Conservation (phyloP, 1,139 yeast genomes). For the Candida dubliniensis region DNA sequence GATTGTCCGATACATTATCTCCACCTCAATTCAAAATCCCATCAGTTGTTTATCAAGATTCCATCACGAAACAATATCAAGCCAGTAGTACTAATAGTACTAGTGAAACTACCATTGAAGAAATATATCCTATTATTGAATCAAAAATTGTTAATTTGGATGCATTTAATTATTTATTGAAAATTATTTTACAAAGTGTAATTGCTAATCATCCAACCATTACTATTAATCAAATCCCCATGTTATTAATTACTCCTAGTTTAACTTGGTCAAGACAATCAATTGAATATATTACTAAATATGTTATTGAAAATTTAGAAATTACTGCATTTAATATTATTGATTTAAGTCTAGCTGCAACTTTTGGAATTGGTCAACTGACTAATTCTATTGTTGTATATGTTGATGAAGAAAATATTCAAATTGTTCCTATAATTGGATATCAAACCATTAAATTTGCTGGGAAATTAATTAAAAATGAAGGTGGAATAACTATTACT, state of each 20-base stretch:
- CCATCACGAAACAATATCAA: slow-evolving; percentile 39
- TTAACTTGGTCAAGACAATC: slow-evolving; percentile 68
- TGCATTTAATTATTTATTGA: slow-evolving; percentile 71
- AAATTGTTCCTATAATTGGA: slow-evolving; percentile 75
- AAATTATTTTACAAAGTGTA: slow-evolving; percentile 58
- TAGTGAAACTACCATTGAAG: slow-evolving; percentile 30
- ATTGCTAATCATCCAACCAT: slow-evolving; percentile 51
- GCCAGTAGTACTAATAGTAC: slow-evolving; percentile 26
- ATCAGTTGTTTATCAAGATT: slow-evolving; percentile 64
- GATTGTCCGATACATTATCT: slow-evolving; percentile 73
- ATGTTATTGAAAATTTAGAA: slow-evolving; percentile 70
- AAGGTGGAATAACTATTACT: slow-evolving; percentile 70
- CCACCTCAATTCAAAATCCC: slow-evolving; percentile 80
- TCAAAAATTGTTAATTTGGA: slow-evolving; percentile 66
- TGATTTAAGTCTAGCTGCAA: slow-evolving; percentile 68
- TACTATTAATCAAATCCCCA: slow-evolving; percentile 47
- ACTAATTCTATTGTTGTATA: slow-evolving; percentile 73
- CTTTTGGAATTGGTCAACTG: slow-evolving; percentile 67
- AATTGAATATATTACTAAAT: slow-evolving; percentile 70
- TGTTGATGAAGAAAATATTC: slow-evolving; percentile 74
- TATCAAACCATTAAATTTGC: slow-evolving; percentile 62
- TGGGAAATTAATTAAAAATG: slow-evolving; percentile 40
- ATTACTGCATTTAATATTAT: slow-evolving; percentile 72
- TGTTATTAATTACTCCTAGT: slow-evolving; percentile 61
- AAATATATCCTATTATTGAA: slow-evolving; percentile 58